Evolutionary conservation across 2,329 filamentous ascomycete genomes (phyloP).

Genomic region (Grosmannia clavigera): DNA sequence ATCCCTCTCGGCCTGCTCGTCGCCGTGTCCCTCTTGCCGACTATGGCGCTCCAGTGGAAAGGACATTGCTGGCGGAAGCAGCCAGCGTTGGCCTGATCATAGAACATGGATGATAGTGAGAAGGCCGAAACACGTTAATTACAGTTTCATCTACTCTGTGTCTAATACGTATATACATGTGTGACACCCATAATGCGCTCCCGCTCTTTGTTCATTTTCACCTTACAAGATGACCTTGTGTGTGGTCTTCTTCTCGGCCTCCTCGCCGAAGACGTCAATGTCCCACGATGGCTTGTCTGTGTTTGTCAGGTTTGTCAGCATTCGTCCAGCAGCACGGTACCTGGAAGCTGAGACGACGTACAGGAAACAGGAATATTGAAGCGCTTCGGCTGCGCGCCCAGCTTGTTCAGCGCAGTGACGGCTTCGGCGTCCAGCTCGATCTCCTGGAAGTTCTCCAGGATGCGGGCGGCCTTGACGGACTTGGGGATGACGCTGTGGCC

Average conservation of each 20-base stretch:
- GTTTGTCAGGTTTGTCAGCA: not conserved
- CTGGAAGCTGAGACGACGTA: conserved; percentile 11
- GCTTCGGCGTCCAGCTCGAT: conserved; percentile 47
- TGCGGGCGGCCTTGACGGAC: conserved; percentile 55
- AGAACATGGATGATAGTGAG: not conserved
- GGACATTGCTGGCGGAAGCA: not conserved
- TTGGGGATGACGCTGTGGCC: conserved; percentile 66
- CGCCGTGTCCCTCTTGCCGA: conserved; percentile 1
- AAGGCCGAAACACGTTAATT: not conserved
- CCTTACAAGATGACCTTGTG: conserved; percentile 2
- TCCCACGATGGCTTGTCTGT: conserved; percentile 30
- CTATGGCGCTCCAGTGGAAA: conserved; percentile 5
- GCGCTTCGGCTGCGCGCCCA: conserved; percentile 39
- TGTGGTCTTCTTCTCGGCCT: conserved; percentile 10
- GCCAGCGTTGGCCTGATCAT: not conserved
- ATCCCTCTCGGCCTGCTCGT: not conserved
- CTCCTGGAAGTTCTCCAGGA: conserved; percentile 58
- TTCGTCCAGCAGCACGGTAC: conserved; percentile 25
- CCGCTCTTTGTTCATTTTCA: not conserved
- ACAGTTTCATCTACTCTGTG: not conserved
- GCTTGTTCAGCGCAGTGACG: conserved; percentile 46
- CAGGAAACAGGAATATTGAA: conserved; percentile 21
- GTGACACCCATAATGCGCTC: not conserved
- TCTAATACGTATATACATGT: not conserved
- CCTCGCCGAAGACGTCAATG: conserved; percentile 42